Base-by-base conservation (phyloP, 2,329 filamentous ascomycete species). In the Verticillium tricorpus region DNA sequence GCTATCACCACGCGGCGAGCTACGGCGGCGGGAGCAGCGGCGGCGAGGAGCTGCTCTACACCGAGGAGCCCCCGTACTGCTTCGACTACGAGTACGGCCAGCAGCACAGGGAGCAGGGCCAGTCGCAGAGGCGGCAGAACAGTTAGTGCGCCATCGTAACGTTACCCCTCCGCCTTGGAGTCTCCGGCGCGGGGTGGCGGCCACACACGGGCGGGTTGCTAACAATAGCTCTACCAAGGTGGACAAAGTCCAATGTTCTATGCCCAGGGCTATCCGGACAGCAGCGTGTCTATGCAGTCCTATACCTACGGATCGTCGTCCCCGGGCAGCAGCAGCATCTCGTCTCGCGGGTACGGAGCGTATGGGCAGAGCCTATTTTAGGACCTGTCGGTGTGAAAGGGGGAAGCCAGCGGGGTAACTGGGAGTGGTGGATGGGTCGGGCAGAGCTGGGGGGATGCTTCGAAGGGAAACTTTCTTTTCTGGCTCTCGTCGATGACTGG, bases 21-120 rank as follows among this genome's bases (percentile, higher is more conserved):
- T 76, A 76, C 50, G 69, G 70, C 40, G 45, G 45, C 3, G 45
- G 45, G 8, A 73, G 71, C 59, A 74, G 67, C 56, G 71, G 67
- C 31, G 70, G 67, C 34, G 73, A 77, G 19, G 74, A 77, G 31
- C 64, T 67, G 19, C 73, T 71, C 61, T 70, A 69, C 61, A 73
- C 76, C 3, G 70, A 73, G 35, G 65, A 64, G 19, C 63, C 66
- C 19, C 63, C 60, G 3, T 67, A 64, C 54, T 66, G 62, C 17
- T 65, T 62, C 40, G 63, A 66, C 56, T 65, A 67, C 37, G 63
- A 68, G 19, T 62, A 67, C 61, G 58, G 64, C 25, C 39, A 52
- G 7, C 56, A 61, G 14, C n/a, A 8, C n/a, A n/a, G 45, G 19
- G 45, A 25, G 19, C 14, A 31, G 56, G 57, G 52, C 50, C 60